Percentiles rank a stretch among this genome's conserved stretches.
phyloP scores from a whole-genome alignment of 2,329 filamentous ascomycete species.

The Pyricularia grisea region DNA sequence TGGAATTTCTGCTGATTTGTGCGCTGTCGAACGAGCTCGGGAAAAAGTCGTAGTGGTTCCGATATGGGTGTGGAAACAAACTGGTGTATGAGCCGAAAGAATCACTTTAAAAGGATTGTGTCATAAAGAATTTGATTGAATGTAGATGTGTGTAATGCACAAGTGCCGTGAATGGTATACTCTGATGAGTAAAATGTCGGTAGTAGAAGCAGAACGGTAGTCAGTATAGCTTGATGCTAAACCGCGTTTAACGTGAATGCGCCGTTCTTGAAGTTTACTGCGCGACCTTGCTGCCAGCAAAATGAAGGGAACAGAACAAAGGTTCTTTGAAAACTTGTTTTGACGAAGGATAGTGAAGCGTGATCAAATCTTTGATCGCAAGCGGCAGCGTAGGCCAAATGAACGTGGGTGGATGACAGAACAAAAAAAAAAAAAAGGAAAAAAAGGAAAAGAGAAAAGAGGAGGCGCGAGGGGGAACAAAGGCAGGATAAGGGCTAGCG shows the following conservation, averaged over 20 bases:
- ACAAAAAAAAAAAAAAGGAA: background rate
- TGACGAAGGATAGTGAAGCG: background rate
- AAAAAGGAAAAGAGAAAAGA: background rate
- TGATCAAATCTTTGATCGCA: background rate
- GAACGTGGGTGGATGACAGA: background rate
- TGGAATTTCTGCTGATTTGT: background rate
- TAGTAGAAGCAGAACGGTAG: background rate
- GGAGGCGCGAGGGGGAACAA: background rate
- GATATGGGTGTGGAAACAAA: too few relatives aligned
- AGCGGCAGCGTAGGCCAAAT: background rate
- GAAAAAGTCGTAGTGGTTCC: background rate
- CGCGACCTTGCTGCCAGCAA: background rate
- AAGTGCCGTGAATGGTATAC: conserved; percentile 2
- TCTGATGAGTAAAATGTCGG: background rate
- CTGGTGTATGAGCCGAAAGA: background rate
- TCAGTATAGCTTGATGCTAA: background rate
- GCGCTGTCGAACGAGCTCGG: background rate
- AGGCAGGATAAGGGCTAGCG: background rate
- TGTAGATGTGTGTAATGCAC: background rate
- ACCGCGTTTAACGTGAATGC: background rate
- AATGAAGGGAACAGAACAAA: background rate
- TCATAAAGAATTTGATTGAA: background rate
- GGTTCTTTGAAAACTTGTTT: background rate
- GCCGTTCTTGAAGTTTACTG: background rate
- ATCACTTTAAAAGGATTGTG: background rate